These are phyloP conservation scores for Tetraselmis chui DNA, from an alignment of 139 green algal genomes.

Conservation along the genomic window DNA sequence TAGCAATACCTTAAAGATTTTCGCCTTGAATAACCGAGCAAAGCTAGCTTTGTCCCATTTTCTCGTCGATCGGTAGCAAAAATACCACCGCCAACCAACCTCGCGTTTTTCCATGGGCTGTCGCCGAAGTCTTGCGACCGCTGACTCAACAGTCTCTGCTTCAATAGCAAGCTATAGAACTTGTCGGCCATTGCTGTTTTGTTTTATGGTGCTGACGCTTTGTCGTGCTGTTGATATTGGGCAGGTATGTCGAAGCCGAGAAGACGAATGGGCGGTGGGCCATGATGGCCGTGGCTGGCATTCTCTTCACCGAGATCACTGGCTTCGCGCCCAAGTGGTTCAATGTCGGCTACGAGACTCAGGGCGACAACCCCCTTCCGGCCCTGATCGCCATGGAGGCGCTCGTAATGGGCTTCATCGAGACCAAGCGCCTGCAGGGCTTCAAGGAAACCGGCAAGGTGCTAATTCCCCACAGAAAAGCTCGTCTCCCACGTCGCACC, in stretches of 20 bases:
- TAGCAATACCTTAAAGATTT: too few species aligned
- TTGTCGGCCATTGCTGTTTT: too few species aligned
- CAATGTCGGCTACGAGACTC: slow-evolving; percentile 35
- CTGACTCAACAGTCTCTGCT: too few species aligned
- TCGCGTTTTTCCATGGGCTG: too few species aligned
- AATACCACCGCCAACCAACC: too few species aligned
- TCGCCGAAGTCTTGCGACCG: too few species aligned
- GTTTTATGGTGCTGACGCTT: too few species aligned
- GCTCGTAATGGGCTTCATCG: slow-evolving; percentile 64
- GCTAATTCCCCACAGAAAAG: slow-evolving; percentile 5
- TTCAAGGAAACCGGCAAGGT: slow-evolving; percentile 78
- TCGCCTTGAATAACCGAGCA: too few species aligned
- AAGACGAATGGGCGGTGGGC: slow-evolving; percentile 83
- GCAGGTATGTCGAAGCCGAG: slow-evolving; percentile 73
- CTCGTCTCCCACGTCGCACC: neutral
- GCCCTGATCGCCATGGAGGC: slow-evolving; percentile 53
- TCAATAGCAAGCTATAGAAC: too few species aligned
- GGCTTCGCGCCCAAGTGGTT: slow-evolving; percentile 54
- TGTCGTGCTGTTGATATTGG: too few species aligned
- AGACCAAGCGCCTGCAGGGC: slow-evolving; percentile 75
- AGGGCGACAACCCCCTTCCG: slow-evolving; percentile 39
- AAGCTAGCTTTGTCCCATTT: too few species aligned
- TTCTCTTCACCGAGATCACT: slow-evolving; percentile 60
- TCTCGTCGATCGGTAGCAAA: too few species aligned
- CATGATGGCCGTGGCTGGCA: slow-evolving; percentile 76